phyloP scores from a whole-genome alignment of 2,329 filamentous ascomycete species.

The Penicillium paneum region DNA sequence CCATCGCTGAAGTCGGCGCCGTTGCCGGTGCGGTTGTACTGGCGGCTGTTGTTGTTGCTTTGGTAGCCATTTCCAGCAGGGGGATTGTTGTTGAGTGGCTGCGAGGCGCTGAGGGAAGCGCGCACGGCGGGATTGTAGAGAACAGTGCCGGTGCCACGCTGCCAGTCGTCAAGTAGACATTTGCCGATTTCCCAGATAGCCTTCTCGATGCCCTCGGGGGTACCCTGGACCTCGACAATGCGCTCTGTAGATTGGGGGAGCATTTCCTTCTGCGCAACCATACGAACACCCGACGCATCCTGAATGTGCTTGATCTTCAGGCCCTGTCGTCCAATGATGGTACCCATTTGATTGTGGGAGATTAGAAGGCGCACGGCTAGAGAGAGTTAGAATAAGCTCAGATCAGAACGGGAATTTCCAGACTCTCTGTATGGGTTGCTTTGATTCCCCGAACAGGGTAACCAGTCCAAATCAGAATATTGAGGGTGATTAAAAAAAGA shows the following conservation, averaged over 20 bases:
- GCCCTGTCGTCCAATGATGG: constrained; percentile 93
- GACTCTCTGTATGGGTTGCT: not conserved
- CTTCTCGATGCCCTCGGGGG: constrained; percentile 90
- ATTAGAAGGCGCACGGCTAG: constrained; percentile 95
- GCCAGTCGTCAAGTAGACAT: constrained; percentile 95
- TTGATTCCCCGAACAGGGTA: not conserved
- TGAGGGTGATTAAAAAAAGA: constrained; percentile 1
- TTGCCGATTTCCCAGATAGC: constrained; percentile 99
- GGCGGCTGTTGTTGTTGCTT: constrained; percentile 55
- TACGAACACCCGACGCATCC: constrained; percentile 91
- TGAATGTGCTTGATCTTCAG: constrained; percentile 99
- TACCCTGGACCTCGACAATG: constrained; percentile 94
- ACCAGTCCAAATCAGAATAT: not conserved
- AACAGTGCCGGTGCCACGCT: constrained; percentile 93
- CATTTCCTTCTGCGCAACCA: constrained; percentile 99
- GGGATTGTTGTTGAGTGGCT: constrained; percentile 52
- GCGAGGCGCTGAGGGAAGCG: constrained; percentile 64
- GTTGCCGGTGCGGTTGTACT: constrained; percentile 91
- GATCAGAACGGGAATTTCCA: not conserved
- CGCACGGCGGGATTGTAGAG: constrained; percentile 96
- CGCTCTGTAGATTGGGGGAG: constrained; percentile 97
- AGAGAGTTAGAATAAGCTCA: constrained; percentile 16
- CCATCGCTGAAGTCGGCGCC: constrained; percentile 94
- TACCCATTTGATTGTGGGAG: constrained; percentile 99
- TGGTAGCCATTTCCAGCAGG: constrained; percentile 47